Evolutionary conservation across 768 basidiomycete species (phyloP).

Genomic region (Pisolithus sp.): DNA sequence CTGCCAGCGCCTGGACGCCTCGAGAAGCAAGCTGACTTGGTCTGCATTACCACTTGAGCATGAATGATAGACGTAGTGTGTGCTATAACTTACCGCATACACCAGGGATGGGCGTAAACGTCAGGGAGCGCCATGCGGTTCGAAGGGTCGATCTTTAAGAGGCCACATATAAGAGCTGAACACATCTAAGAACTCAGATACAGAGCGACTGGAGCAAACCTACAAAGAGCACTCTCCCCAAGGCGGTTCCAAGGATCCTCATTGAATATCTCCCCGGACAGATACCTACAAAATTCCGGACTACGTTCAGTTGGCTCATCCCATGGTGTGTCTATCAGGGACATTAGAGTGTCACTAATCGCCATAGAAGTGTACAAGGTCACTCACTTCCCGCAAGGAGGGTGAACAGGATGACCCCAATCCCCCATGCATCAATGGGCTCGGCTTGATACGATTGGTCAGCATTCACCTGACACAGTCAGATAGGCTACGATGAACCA

Average conservation of each 20-base stretch:
- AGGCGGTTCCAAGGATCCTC: conserved; percentile 79
- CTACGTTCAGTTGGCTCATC: conserved; percentile 82
- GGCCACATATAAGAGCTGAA: conserved; percentile 66
- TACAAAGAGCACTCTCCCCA: conserved; percentile 52
- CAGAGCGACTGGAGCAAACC: conserved; percentile 17
- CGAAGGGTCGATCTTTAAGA: conserved; percentile 66
- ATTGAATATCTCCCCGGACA: conserved; percentile 64
- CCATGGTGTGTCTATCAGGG: conserved; percentile 85
- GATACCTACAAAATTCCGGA: conserved; percentile 73
- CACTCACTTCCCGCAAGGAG: conserved; percentile 81
- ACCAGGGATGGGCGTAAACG: conserved; percentile 66
- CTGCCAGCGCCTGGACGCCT: conserved; percentile 50
- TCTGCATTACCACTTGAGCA: conserved; percentile 28
- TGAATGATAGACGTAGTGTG: neutral
- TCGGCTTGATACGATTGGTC: conserved; percentile 76
- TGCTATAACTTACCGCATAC: conserved; percentile 44
- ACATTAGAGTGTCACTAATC: neutral
- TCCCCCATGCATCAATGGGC: conserved; percentile 93
- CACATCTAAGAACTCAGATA: conserved; percentile 1
- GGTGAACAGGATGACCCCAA: conserved; percentile 91
- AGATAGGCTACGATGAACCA: neutral
- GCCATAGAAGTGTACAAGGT: conserved; percentile 1
- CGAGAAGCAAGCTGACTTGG: conserved; percentile 62
- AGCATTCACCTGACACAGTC: conserved; percentile 48
- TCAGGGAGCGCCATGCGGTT: conserved; percentile 60